Evolutionary conservation across 139 green algal genomes (phyloP).

Genomic region (Chlorella vulgaris): DNA sequence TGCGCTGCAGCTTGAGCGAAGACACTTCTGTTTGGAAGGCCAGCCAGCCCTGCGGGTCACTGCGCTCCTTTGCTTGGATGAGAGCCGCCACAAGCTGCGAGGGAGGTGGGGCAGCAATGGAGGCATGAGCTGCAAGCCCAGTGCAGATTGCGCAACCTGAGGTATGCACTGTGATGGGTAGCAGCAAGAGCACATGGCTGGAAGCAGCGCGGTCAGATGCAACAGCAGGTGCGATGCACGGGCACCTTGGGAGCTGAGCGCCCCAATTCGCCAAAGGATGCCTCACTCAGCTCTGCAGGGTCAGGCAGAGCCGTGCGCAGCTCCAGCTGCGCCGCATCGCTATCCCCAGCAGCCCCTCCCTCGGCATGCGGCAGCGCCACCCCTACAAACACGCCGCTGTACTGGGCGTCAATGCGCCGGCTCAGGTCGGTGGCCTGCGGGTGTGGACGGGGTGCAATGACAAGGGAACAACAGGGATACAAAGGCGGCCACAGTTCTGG

Average conservation of each 20-base stretch:
- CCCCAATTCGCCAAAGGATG: constrained; percentile 50
- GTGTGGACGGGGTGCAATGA: no score
- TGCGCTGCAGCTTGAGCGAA: constrained; percentile 69
- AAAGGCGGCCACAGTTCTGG: not conserved
- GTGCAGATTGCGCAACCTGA: no score
- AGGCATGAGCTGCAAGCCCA: constrained; percentile 31
- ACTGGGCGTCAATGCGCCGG: constrained; percentile 56
- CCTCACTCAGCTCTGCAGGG: constrained; percentile 33
- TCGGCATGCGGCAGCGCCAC: not conserved
- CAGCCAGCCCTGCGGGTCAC: constrained; percentile 56
- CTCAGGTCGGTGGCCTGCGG: constrained; percentile 49
- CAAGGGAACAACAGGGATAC: not conserved
- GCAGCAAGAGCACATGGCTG: no score
- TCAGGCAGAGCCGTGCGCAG: constrained; percentile 6
- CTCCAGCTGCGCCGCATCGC: not conserved
- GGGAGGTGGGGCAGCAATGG: not conserved
- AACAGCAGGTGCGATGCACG: constrained; percentile 4
- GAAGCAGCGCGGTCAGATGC: not conserved
- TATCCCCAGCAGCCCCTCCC: not conserved
- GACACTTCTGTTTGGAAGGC: constrained; percentile 61
- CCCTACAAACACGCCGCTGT: constrained; percentile 48
- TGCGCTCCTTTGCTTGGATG: constrained; percentile 52
- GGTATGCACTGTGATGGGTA: no score
- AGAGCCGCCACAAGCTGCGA: constrained; percentile 44
- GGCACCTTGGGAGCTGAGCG: constrained; percentile 27